Evolutionary conservation across 805 yeast species (phyloP).

Genomic region (Candida glaebosa): DNA sequence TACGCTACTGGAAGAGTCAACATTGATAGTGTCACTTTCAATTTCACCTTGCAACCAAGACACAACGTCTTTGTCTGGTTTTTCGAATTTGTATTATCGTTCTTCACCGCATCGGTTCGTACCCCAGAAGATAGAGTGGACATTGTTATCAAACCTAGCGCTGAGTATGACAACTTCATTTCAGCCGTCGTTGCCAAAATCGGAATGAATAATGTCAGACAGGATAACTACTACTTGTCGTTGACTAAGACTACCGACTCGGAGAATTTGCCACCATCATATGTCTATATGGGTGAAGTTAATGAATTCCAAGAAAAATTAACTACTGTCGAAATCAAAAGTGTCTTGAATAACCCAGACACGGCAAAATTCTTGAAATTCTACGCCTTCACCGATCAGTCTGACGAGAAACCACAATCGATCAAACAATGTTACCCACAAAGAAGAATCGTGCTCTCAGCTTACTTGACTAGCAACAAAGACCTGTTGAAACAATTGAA

Average conservation of each 20-base stretch:
- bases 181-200: conserved; percentile 83
- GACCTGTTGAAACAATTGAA: conserved; percentile 49
- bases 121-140: conserved; percentile 60
- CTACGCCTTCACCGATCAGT: conserved; percentile 82
- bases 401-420: conserved; percentile 63
- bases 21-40: conserved; percentile 58
- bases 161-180: conserved; percentile 65
- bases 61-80: conserved; percentile 70
- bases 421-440: conserved; percentile 52
- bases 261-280: conserved; percentile 63
- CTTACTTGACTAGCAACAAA: conserved; percentile 48
- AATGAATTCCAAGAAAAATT: conserved; percentile 73
- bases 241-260: conserved; percentile 81
- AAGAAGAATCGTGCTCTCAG: conserved; percentile 53
- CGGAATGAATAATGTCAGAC: conserved; percentile 74
- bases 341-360: conserved; percentile 36
- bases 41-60: conserved; percentile 69
- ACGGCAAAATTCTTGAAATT: conserved; percentile 53
- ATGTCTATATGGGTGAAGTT: conserved; percentile 86
- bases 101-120: conserved; percentile 50
- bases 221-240: conserved; percentile 74
- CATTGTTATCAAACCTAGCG: conserved; percentile 56
- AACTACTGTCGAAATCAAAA: conserved; percentile 43
- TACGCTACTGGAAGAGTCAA: conserved; percentile 90
- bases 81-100: conserved; percentile 59